A percentile compares a stretch with the other conserved stretches of the same genome.
These are phyloP conservation scores for Ganoderma multipileum DNA, from an alignment of 1,284 basidiomycete genomes.

Conservation along the genomic window DNA sequence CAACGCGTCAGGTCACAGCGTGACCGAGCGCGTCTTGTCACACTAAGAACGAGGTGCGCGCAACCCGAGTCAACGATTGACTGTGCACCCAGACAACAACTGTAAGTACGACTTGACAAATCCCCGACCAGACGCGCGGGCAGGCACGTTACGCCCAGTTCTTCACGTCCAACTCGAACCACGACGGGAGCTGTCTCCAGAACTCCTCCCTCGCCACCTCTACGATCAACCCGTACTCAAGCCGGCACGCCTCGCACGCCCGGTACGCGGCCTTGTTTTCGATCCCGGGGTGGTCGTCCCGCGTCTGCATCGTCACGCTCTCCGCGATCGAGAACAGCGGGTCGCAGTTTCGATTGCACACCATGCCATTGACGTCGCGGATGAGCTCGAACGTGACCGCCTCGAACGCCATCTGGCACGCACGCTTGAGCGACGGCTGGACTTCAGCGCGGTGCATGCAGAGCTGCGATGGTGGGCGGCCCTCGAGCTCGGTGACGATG, in stretches of 20 bases:
- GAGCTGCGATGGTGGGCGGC: constrained; percentile 53
- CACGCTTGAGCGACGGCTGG: constrained; percentile 50
- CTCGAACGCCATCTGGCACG: constrained; percentile 75
- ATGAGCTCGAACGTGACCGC: constrained; percentile 73
- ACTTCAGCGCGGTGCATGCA: constrained; percentile 58
- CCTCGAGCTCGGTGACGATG: constrained; percentile 73
- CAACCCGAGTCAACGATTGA: constrained; percentile 6
- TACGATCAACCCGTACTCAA: constrained; percentile 64
- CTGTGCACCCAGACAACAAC: constrained; percentile 2
- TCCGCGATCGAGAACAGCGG: constrained; percentile 73
- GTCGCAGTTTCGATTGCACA: constrained; percentile 68
- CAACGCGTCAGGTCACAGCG: constrained; percentile 25
- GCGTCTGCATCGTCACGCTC: constrained; percentile 66
- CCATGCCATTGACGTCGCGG: constrained; percentile 71
- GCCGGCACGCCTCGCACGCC: constrained; percentile 70
- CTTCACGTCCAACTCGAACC: constrained; percentile 66
- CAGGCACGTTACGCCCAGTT: constrained; percentile 51
- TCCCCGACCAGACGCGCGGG: not conserved
- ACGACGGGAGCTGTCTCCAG: constrained; percentile 66
- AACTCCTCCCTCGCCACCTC: constrained; percentile 64
- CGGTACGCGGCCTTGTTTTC: constrained; percentile 51
- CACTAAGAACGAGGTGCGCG: constrained; percentile 10
- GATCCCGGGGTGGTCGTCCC: constrained; percentile 51
- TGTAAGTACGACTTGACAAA: not conserved
- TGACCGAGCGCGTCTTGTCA: constrained; percentile 24